Evolutionary conservation across 352 stramenopile genomes (phyloP), one percentile per base, ranked within the genome.

Genomic region (Phytopythium aichiense): DNA sequence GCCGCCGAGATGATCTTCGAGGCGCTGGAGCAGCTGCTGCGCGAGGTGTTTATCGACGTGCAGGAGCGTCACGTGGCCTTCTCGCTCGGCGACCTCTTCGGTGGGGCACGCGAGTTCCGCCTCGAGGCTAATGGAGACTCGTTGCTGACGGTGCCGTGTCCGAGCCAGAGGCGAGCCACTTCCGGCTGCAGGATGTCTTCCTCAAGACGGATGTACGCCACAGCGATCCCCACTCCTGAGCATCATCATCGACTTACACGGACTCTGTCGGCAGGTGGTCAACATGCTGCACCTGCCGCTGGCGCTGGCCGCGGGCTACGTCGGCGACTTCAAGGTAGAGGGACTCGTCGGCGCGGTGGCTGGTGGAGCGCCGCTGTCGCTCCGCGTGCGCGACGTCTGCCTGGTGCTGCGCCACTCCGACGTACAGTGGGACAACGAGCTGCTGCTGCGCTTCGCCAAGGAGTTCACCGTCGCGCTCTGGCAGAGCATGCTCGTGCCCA

Each of bases 51-150:
- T 57, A 67, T 83, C 43, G 67, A 87, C 46, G 66, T 91, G 23
- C 58, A 74, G 23, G 77, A 88, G 59, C 61, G 68, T 31, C 84
- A 84, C 40, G 68, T 91, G 50, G 71, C 64, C 16, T 85, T 92
- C 59, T 89, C 83, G 30, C 74, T 87, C 33, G 84, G 84, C 18
- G 84, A 92, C 31, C 69, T 92, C 37, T 92, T 92, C 30, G 81
- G 80, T 89, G 30, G 7, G 73, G n/a, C 12, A 1, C 2, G 2
- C 1, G 33, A 8, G 7, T 5, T 2, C 33, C 33, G 7, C 33
- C 33, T 38, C 5, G 7, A 38, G 7, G 7, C 7, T 12, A 1
- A 38, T 38, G 33, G 7, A 56, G 0, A 16, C 40, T 61, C 22
- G 55, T 37, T 15, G 52, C 45, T 35, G 16, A 53, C 18, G 13